phyloP scores from a whole-genome alignment of 108 stramenopile genomes.

The Stephanodiscus triporus region DNA sequence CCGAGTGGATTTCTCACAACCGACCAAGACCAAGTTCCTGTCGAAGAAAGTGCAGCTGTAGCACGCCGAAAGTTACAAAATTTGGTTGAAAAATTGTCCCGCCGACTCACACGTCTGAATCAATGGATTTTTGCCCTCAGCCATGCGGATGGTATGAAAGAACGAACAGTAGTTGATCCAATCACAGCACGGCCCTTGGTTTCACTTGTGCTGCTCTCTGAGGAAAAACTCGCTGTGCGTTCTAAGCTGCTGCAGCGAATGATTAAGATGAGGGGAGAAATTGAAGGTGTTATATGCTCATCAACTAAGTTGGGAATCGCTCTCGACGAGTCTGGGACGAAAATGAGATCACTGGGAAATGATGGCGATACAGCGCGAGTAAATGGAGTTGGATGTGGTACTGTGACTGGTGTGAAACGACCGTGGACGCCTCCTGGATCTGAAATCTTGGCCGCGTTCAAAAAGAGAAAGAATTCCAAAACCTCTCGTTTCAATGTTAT shows the following conservation, averaged over 20 bases:
- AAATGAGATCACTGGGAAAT: background rate
- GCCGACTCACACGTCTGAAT: conserved; percentile 24
- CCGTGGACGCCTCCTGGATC: background rate
- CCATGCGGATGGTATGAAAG: conserved; percentile 45
- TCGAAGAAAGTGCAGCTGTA: background rate
- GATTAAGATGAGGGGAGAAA: conserved; percentile 35
- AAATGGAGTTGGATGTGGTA: background rate
- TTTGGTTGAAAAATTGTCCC: conserved; percentile 21
- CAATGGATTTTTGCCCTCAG: conserved; percentile 47
- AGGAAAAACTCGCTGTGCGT: conserved; percentile 22
- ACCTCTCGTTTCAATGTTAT: background rate
- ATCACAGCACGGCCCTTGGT: conserved; percentile 10
- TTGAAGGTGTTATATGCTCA: conserved; percentile 26
- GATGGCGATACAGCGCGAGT: background rate
- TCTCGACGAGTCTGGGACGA: conserved; percentile 6
- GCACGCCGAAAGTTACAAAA: conserved; percentile 21
- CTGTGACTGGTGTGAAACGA: background rate
- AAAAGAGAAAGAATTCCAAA: background rate
- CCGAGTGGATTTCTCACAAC: background rate
- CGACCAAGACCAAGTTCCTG: background rate
- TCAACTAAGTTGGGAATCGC: conserved; percentile 15
- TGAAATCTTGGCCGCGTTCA: background rate
- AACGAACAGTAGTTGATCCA: conserved; percentile 38
- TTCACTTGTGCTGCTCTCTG: conserved; percentile 29
- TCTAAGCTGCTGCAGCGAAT: conserved; percentile 32